Conservation (phyloP, 129 eudicot genomes). For the Centrapalus pauciflorus region DNA sequence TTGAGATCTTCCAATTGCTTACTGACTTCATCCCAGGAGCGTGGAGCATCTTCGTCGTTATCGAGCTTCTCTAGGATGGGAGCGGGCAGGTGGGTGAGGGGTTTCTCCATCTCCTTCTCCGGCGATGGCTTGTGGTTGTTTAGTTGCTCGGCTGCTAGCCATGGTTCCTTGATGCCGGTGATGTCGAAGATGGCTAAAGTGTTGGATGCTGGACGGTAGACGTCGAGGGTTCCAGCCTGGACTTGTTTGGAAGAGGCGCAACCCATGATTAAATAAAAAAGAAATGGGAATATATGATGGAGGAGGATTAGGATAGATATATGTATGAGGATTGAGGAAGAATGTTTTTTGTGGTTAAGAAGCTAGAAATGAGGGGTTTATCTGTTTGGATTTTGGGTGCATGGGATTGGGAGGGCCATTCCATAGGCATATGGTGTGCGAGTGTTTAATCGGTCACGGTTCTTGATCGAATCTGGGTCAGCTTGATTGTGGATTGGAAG, state of each 20-base stretch:
- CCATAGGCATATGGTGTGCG: slow-evolving; percentile 18
- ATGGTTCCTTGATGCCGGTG: slow-evolving; percentile 78
- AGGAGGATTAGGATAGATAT: background rate
- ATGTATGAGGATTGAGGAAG: background rate
- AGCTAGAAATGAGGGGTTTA: slow-evolving; percentile 27
- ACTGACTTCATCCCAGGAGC: slow-evolving; percentile 88
- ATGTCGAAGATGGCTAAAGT: slow-evolving; percentile 69
- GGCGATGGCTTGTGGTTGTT: slow-evolving; percentile 10
- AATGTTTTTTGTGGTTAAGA: slow-evolving; percentile 16
- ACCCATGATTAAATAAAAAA: slow-evolving; percentile 47
- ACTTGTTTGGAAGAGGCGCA: slow-evolving; percentile 78
- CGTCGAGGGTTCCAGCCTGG: slow-evolving; percentile 43
- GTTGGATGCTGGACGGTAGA: slow-evolving; percentile 72
- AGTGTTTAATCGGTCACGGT: background rate
- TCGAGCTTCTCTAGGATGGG: slow-evolving; percentile 65
- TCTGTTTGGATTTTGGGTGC: slow-evolving; percentile 11
- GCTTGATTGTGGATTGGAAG: slow-evolving; percentile 15
- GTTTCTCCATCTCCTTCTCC: slow-evolving; percentile 17
- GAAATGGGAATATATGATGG: background rate
- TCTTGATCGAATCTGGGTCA: background rate
- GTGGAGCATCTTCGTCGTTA: slow-evolving; percentile 60
- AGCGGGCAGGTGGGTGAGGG: slow-evolving; percentile 31
- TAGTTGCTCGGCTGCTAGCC: slow-evolving; percentile 44
- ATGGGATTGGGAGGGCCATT: background rate
- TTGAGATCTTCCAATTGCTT: slow-evolving; percentile 69